Evolutionary conservation across 2,329 filamentous ascomycete species (phyloP).

Genomic region (Cercospora sp.): DNA sequence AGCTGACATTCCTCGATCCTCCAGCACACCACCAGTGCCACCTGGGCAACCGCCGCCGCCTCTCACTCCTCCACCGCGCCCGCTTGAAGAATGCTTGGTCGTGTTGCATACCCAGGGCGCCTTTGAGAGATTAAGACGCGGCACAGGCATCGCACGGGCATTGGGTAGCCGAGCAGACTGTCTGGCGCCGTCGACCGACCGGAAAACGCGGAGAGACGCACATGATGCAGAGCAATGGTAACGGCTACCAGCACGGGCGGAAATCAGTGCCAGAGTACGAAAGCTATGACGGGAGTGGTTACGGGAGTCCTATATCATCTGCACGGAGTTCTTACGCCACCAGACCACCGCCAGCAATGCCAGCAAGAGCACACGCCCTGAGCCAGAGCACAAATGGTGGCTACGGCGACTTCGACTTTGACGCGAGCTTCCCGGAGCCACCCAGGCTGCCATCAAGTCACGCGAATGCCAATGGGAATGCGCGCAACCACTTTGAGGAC

Average conservation of each 20-base stretch:
- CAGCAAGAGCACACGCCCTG: constrained; percentile 13
- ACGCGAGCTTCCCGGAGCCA: constrained; percentile 20
- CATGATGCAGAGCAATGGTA: constrained; percentile 30
- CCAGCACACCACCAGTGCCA: background rate
- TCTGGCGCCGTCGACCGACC: constrained; percentile 10
- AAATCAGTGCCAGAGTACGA: constrained; percentile 29
- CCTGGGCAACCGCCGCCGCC: background rate
- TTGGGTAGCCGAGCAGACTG: constrained; percentile 9
- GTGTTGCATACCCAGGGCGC: constrained; percentile 27
- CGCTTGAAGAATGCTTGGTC: constrained; percentile 2
- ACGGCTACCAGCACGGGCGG: constrained; percentile 10
- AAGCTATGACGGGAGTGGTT: constrained; percentile 34
- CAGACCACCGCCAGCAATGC: constrained; percentile 16
- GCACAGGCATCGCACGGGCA: constrained; percentile 6
- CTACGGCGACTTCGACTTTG: constrained; percentile 32
- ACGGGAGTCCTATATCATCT: constrained; percentile 25
- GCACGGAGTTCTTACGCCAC: constrained; percentile 18
- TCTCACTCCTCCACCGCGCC: background rate
- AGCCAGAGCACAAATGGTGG: constrained; percentile 20
- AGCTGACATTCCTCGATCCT: constrained; percentile 13
- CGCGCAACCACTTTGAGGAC: constrained; percentile 26
- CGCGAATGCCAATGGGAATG: constrained; percentile 15
- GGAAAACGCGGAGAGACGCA: background rate
- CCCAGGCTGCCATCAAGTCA: constrained; percentile 15
- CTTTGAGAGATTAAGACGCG: constrained; percentile 28